Evolutionary conservation across 208 protist genomes (phyloP).

Genomic region (Acanthamoeba royreba): DNA sequence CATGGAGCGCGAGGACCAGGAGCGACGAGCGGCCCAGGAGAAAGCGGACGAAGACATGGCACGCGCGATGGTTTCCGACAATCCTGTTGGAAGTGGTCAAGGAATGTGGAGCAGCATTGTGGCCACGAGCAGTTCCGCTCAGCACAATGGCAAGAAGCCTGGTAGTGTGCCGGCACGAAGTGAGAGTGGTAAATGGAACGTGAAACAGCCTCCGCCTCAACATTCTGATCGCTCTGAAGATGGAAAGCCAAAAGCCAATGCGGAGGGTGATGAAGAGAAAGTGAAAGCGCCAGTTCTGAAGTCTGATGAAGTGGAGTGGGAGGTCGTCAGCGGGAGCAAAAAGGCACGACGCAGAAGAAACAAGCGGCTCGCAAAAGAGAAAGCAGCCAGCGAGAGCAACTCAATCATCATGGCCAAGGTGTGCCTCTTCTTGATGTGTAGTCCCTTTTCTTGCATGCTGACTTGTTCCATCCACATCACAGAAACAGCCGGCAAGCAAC

Average conservation of each 20-base stretch:
- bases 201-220: not conserved
- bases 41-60: not conserved
- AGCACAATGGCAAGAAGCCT: not conserved
- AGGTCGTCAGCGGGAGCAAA: too few species aligned
- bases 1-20: not conserved
- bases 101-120: not conserved
- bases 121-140: not conserved
- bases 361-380: not conserved
- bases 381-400: not conserved
- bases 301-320: too few species aligned
- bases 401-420: too few species aligned
- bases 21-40: not conserved
- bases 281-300: too few species aligned
- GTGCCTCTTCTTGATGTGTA: too few species aligned
- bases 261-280: not conserved
- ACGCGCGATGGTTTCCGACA: not conserved
- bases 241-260: not conserved
- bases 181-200: not conserved
- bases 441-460: too few species aligned
- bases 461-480: too few species aligned
- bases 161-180: not conserved
- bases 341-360: not conserved
- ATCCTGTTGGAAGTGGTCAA: not conserved
- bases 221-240: not conserved
- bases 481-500: too few species aligned